Evolutionary conservation across 2,329 filamentous ascomycete genomes (phyloP).

Genomic region (Aspergillus luchuensis): DNA sequence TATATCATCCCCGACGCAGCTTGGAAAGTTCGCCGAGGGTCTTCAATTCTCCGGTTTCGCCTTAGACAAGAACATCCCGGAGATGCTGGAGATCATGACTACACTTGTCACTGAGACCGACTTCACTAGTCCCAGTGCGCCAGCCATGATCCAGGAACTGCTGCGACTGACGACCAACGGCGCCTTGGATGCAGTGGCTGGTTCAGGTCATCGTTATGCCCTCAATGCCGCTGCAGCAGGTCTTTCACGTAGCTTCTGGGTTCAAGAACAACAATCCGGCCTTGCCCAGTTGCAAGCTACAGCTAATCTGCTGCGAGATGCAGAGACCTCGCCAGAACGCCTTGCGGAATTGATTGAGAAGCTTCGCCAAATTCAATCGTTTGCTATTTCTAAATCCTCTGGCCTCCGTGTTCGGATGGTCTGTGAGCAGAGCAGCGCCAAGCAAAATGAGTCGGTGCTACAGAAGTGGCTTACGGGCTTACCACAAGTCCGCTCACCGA

Average conservation of each 20-base stretch:
- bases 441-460: constrained; percentile 70
- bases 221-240: constrained; percentile 80
- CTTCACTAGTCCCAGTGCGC: constrained; percentile 80
- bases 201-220: constrained; percentile 84
- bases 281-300: constrained; percentile 85
- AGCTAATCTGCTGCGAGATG: constrained; percentile 69
- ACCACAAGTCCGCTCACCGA: constrained; percentile 49
- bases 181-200: constrained; percentile 87
- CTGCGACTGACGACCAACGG: constrained; percentile 85
- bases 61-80: constrained; percentile 82
- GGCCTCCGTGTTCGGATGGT: constrained; percentile 80
- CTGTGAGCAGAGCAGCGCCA: constrained; percentile 73
- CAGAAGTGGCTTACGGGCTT: constrained; percentile 68
- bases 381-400: constrained; percentile 69
- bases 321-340: constrained; percentile 67
- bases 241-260: constrained; percentile 69
- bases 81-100: constrained; percentile 84
- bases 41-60: constrained; percentile 83
- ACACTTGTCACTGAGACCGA: constrained; percentile 83
- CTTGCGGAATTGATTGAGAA: constrained; percentile 77
- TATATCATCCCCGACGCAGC: constrained; percentile 73
- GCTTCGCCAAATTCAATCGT: constrained; percentile 78
- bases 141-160: constrained; percentile 80
- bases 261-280: constrained; percentile 85
- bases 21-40: constrained; percentile 73